Conservation (phyloP, 805 yeast genomes). For the Wickerhamomyces sydowiorum region DNA sequence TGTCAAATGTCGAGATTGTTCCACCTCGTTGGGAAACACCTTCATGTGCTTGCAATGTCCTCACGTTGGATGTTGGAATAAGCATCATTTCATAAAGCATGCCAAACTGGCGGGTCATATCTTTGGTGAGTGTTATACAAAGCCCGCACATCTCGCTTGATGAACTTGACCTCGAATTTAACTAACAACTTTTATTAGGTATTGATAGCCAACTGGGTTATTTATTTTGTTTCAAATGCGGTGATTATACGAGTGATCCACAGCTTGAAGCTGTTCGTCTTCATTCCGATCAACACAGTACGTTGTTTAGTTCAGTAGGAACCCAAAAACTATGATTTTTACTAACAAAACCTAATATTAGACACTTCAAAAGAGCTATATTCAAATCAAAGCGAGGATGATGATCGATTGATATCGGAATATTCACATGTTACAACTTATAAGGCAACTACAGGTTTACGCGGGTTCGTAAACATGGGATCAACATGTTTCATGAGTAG, state of each 20-base stretch:
- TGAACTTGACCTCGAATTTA: background rate
- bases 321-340: conserved; percentile 10
- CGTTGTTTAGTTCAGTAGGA: background rate
- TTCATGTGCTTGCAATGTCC: conserved; percentile 77
- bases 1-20: conserved; percentile 48
- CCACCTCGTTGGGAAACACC: conserved; percentile 26
- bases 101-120: conserved; percentile 43
- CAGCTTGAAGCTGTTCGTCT: conserved; percentile 46
- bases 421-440: conserved; percentile 29
- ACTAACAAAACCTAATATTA: conserved; percentile 9
- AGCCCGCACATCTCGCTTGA: background rate
- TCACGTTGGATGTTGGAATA: conserved; percentile 61
- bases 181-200: conserved; percentile 9
- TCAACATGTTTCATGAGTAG: conserved; percentile 97
- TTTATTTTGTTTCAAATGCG: conserved; percentile 75
- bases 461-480: conserved; percentile 91
- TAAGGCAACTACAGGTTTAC: conserved; percentile 68
- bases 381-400: conserved; percentile 22
- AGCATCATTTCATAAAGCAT: conserved; percentile 41
- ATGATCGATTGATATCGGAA: conserved; percentile 21
- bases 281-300: background rate
- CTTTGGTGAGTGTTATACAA: conserved; percentile 34
- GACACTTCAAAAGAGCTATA: conserved; percentile 19
- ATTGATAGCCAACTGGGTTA: conserved; percentile 66
- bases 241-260: conserved; percentile 61